phyloP scores from a whole-genome alignment of 306 rosid species.

The Prosopis cineraria region DNA sequence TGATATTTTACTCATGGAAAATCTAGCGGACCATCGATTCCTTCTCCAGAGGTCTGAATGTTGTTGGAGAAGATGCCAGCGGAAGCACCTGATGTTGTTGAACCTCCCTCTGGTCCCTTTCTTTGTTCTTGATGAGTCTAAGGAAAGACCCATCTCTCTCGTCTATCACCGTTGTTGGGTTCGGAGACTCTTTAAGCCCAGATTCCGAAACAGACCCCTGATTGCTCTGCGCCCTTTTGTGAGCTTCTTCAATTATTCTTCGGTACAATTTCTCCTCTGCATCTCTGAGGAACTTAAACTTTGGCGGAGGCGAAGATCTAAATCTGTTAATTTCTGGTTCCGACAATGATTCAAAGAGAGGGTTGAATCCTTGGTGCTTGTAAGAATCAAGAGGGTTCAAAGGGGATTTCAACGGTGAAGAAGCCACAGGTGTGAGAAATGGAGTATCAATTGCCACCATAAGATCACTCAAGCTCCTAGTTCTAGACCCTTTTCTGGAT shows the following conservation, averaged over 20 bases:
- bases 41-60: slow-evolving; percentile 42
- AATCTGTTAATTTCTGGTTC: slow-evolving; percentile 52
- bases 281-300: slow-evolving; percentile 73
- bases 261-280: slow-evolving; percentile 76
- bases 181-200: slow-evolving; percentile 29
- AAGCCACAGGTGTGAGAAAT: slow-evolving; percentile 55
- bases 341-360: slow-evolving; percentile 69
- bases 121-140: slow-evolving; percentile 46
- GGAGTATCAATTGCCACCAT: slow-evolving; percentile 49
- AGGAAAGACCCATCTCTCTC: slow-evolving; percentile 45
- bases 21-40: slow-evolving; percentile 46
- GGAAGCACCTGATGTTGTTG: slow-evolving; percentile 65
- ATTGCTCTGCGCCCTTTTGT: slow-evolving; percentile 40
- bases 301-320: slow-evolving; percentile 78
- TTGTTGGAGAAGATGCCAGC: slow-evolving; percentile 65
- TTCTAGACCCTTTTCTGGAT: slow-evolving; percentile 68
- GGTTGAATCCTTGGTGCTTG: slow-evolving; percentile 67
- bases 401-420: slow-evolving; percentile 52
- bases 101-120: slow-evolving; percentile 59
- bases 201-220: slow-evolving; percentile 11
- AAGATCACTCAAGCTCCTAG: slow-evolving; percentile 68
- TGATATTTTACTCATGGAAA: slow-evolving; percentile 6
- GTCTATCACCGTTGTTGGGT: slow-evolving; percentile 28
- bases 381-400: slow-evolving; percentile 49
- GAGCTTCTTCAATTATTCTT: slow-evolving; percentile 65